Evolutionary conservation across 371 early-diverging fungal genomes (phyloP), one percentile per base, ranked within the genome.

Genomic region (Syncephalastrum contaminatum): DNA sequence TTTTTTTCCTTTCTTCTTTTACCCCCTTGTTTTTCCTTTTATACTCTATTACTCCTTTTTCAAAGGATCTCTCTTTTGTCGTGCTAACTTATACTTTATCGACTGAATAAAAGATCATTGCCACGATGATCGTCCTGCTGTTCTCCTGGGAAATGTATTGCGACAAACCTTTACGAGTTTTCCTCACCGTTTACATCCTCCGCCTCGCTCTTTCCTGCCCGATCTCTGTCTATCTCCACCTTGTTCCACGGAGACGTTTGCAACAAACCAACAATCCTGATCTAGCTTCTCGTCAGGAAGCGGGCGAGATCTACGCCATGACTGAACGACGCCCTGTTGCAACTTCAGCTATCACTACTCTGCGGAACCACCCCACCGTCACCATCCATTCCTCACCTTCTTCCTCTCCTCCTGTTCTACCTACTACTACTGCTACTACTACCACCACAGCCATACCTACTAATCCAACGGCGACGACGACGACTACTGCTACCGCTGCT

Each of bases 101-200:
- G 36, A 30, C 36, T 12, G 12, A 30, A 30, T 30, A 30, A 30
- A 43, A 70, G 71, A 58, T 70, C 10, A 54, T 73, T 20, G 56
- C 72, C 0, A 66, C 68, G 8, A 64, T 69, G 2, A 56, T 47
- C n/a, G 72, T 78, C 1, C 54, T 78, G n/a, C 55, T 62, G 14
- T 60, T 66, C 41, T 78, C 79, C 14, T 72, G 75, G 72, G 64
- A 69, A 25, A 70, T 71, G 64, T 71, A 73, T 55, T 78, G 79
- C 30, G 79, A 78, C 59, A 73, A 73, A 48, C 73, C 75, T 7
- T 54, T 78, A 4, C 69, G 73, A n/a, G 43, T 75, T 3, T 75
- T 75, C 54, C 56, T 78, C 20, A 63, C 72, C 13, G 73, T 78
- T 13, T 73, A 75, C 53, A 62, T 78, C 22, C 30, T 78, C 13